Evolutionary conservation across 2,329 filamentous ascomycete species (phyloP).

Genomic region (Coleophoma cylindrospora): DNA sequence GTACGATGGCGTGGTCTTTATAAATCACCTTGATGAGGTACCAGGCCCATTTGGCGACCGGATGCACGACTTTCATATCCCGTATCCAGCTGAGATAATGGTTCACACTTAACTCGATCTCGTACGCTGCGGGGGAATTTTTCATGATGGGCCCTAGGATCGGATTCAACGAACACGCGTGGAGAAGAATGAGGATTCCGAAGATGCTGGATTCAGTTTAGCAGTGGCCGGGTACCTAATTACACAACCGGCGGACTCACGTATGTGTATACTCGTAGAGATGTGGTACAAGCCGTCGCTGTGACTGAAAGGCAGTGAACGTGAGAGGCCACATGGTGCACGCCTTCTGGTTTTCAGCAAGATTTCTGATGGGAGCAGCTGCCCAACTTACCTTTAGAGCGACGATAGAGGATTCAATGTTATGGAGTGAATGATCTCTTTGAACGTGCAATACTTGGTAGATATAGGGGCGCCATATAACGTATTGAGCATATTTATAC

Average conservation of each 20-base stretch:
- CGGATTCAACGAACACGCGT: background rate
- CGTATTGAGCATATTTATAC: constrained; percentile 6
- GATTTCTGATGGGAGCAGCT: too few relatives aligned
- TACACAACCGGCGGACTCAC: background rate
- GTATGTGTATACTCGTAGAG: constrained; percentile 3
- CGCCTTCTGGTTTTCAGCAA: background rate
- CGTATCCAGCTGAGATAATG: constrained; percentile 2
- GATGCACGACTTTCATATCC: constrained; percentile 4
- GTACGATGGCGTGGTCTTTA: background rate
- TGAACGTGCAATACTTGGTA: constrained; percentile 4
- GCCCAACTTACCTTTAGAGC: background rate
- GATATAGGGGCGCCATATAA: constrained; percentile 4
- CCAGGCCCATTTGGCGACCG: constrained; percentile 4
- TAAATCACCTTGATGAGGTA: background rate
- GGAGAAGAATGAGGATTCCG: background rate
- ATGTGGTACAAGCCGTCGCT: background rate
- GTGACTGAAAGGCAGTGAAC: background rate
- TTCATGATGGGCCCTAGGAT: background rate
- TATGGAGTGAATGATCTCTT: background rate
- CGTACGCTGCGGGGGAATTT: background rate
- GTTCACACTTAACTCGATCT: background rate
- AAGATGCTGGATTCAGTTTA: background rate
- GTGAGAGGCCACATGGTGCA: background rate
- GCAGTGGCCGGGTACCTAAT: background rate
- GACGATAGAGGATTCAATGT: background rate